Conservation (phyloP, 306 rosid genomes). For the Rosa lucieae region DNA sequence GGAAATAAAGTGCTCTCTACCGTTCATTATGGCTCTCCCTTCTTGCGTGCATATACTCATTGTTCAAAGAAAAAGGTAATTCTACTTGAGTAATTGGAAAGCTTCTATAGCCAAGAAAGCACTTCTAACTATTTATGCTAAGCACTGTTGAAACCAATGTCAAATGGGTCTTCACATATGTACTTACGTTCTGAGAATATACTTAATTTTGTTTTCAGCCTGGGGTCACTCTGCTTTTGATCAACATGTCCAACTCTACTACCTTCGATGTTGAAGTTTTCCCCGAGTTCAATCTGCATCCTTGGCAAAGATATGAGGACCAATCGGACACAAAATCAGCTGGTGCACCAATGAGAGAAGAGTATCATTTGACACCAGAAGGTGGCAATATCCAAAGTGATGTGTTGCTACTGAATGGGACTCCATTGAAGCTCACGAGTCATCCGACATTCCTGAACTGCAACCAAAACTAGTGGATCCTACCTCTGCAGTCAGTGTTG, state of each 20-base stretch:
- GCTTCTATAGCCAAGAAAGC: not conserved
- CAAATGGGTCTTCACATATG: not conserved
- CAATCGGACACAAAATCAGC: not conserved
- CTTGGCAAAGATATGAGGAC: not conserved
- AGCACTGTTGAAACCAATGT: not conserved
- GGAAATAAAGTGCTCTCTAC: slow-evolving; percentile 40
- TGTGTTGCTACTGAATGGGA: slow-evolving; percentile 50
- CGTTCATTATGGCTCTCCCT: slow-evolving; percentile 38
- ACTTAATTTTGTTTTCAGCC: slow-evolving; percentile 29
- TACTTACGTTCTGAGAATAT: not conserved
- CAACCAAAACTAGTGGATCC: slow-evolving; percentile 39
- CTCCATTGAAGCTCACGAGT: slow-evolving; percentile 40
- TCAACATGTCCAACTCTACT: slow-evolving; percentile 59
- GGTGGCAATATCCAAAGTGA: slow-evolving; percentile 52
- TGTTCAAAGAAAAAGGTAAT: slow-evolving; percentile 36
- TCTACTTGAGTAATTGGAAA: too few relatives aligned
- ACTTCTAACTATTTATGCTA: not conserved
- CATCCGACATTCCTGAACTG: slow-evolving; percentile 46
- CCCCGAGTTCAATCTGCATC: slow-evolving; percentile 33
- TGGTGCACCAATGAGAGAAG: slow-evolving; percentile 36
- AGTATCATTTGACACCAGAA: slow-evolving; percentile 64
- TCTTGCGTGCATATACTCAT: slow-evolving; percentile 46
- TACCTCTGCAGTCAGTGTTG: slow-evolving; percentile 34
- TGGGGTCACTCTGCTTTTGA: slow-evolving; percentile 49
- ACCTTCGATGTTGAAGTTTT: slow-evolving; percentile 27